phyloP scores from a whole-genome alignment of 768 basidiomycete species.

The Leccinum incarnatum region DNA sequence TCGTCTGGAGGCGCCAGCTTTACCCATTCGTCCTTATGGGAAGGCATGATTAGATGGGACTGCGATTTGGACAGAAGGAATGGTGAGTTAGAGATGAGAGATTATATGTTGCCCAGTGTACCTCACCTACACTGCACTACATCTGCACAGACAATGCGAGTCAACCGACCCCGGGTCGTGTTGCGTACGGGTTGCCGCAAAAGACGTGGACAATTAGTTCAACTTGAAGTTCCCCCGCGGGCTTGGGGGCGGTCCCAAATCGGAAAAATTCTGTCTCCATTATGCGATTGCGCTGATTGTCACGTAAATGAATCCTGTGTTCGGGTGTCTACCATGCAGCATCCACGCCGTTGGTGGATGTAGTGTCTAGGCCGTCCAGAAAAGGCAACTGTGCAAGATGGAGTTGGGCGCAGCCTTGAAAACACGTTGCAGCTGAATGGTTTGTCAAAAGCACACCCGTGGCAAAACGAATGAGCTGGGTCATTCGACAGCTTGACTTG shows the following conservation, averaged over 20 bases:
- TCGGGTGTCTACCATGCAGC: constrained; percentile 21
- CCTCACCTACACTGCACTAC: constrained; percentile 25
- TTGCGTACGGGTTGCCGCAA: constrained; percentile 9
- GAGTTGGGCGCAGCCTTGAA: constrained; percentile 16
- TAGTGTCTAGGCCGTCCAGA: constrained; percentile 13
- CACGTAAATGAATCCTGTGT: constrained; percentile 13
- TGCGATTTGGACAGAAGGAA: not conserved
- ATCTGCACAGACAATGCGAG: constrained; percentile 12
- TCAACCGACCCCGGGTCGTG: constrained; percentile 3
- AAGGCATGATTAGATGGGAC: constrained; percentile 17
- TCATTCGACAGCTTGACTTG: constrained; percentile 2
- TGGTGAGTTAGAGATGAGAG: not conserved
- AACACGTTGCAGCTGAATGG: constrained; percentile 26
- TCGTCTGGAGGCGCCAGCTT: constrained; percentile 31
- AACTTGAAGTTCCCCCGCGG: constrained; percentile 15
- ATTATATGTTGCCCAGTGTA: constrained; percentile 23
- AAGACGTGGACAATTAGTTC: constrained; percentile 23
- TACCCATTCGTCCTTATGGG: constrained; percentile 28
- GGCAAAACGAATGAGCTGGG: constrained; percentile 12
- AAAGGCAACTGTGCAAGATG: constrained; percentile 29
- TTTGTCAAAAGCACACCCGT: constrained; percentile 4
- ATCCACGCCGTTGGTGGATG: constrained; percentile 15
- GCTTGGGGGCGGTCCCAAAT: not conserved
- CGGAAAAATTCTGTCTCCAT: constrained; percentile 13
- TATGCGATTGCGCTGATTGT: constrained; percentile 2